These are phyloP conservation scores for Laetiporus sulphureus DNA, from an alignment of 1,284 basidiomycete genomes.

Conservation along the genomic window DNA sequence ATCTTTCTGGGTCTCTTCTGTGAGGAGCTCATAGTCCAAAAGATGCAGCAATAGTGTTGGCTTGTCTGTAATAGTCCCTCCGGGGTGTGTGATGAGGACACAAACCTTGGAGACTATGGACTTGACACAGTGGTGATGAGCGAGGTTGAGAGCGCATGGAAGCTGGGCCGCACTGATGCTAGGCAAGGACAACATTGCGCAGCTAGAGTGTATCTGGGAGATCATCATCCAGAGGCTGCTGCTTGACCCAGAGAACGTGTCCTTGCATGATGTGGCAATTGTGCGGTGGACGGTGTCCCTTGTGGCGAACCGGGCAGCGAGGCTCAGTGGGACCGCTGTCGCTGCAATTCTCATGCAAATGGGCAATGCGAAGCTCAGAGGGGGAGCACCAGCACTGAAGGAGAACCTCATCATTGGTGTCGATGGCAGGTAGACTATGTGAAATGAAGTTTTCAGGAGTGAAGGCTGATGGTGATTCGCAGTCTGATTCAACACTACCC, in stretches of 20 bases:
- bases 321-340: constrained; percentile 82
- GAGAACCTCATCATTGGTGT: constrained; percentile 73
- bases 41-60: too few species aligned
- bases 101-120: too few species aligned
- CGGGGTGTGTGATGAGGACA: too few species aligned
- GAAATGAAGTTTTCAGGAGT: too few species aligned
- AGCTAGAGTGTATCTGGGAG: constrained; percentile 44
- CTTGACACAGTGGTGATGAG: too few species aligned
- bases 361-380: constrained; percentile 43
- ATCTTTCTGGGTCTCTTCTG: too few species aligned
- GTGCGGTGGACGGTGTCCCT: constrained; percentile 76
- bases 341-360: constrained; percentile 86
- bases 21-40: too few species aligned
- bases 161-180: too few species aligned
- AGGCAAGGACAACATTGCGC: constrained; percentile 17
- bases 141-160: too few species aligned
- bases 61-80: too few species aligned
- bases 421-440: constrained; percentile 80
- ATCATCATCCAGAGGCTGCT: constrained; percentile 62
- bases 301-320: constrained; percentile 79
- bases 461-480: constrained; percentile 8
- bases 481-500: constrained; percentile 92
- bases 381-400: constrained; percentile 33
- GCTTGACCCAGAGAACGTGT: constrained; percentile 45
- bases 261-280: constrained; percentile 68